Percentiles rank a stretch among this genome's conserved stretches.
phyloP scores from a whole-genome alignment of 2,329 filamentous ascomycete genomes.

The Fusarium continuum region DNA sequence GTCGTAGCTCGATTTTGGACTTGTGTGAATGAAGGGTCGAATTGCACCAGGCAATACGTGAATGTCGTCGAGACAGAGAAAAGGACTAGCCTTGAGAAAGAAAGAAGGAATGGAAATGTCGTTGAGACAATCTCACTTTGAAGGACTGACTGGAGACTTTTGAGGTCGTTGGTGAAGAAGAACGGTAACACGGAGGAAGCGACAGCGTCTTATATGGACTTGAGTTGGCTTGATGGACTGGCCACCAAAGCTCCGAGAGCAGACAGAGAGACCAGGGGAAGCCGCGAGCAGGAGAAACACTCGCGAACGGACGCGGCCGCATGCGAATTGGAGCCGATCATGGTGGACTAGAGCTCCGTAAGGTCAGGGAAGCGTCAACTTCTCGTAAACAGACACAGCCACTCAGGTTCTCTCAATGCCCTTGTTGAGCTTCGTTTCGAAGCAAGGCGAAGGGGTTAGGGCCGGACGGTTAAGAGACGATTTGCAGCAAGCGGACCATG shows the following conservation, averaged over 20 bases:
- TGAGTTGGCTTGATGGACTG: conserved; percentile 30
- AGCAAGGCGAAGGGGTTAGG: conserved; percentile 50
- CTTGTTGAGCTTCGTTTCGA: conserved; percentile 49
- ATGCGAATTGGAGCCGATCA: conserved; percentile 30
- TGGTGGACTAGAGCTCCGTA: conserved; percentile 26
- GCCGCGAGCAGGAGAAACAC: conserved; percentile 16
- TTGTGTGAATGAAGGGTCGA: conserved; percentile 38
- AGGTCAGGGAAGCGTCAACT: conserved; percentile 46
- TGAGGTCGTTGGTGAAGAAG: conserved; percentile 39
- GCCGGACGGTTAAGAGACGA: conserved; percentile 39
- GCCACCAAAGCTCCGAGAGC: conserved; percentile 10
- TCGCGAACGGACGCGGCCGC: conserved; percentile 34
- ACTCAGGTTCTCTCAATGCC: conserved; percentile 36
- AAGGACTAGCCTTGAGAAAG: conserved; percentile 44
- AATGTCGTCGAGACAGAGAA: conserved; percentile 33
- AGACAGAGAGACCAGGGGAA: conserved; percentile 27
- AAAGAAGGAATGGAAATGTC: conserved; percentile 44
- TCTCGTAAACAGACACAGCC: conserved; percentile 26
- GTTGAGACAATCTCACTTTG: conserved; percentile 43
- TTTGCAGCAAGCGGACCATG: conserved; percentile 35
- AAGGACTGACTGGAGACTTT: conserved; percentile 44
- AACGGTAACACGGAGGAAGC: conserved; percentile 17
- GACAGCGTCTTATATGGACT: conserved; percentile 40
- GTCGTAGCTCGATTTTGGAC: conserved; percentile 31
- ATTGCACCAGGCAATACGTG: conserved; percentile 44